phyloP scores from a whole-genome alignment of 768 basidiomycete genomes.

The Ephemerocybe angulata region DNA sequence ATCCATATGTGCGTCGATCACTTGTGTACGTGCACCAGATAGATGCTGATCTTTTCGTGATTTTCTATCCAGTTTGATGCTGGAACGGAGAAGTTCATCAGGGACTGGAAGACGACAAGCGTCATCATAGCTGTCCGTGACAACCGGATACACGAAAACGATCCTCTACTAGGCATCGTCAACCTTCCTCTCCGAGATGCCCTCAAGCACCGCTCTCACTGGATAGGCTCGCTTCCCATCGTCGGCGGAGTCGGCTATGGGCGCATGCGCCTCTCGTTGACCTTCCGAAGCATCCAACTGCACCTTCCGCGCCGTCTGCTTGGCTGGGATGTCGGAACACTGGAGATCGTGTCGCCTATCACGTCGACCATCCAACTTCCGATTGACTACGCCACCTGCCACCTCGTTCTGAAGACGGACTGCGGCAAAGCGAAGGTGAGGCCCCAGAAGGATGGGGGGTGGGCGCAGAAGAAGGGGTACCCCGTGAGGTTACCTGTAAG shows the following conservation, averaged over 20 bases:
- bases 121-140: constrained; percentile 67
- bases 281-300: constrained; percentile 65
- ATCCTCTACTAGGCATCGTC: constrained; percentile 71
- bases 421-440: constrained; percentile 30
- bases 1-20: constrained; percentile 38
- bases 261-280: constrained; percentile 41
- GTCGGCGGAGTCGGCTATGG: constrained; percentile 63
- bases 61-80: constrained; percentile 45
- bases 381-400: constrained; percentile 35
- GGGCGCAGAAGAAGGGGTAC: constrained; percentile 27
- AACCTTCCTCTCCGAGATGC: constrained; percentile 47
- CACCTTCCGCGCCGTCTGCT: constrained; percentile 52
- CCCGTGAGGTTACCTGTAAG: constrained; percentile 37
- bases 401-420: constrained; percentile 36
- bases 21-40: not conserved
- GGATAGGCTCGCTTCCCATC: constrained; percentile 45
- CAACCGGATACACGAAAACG: constrained; percentile 50
- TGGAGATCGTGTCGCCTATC: constrained; percentile 45
- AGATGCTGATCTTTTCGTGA: no score
- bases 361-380: constrained; percentile 19
- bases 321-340: constrained; percentile 70
- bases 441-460: constrained; percentile 17
- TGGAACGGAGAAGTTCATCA: constrained; percentile 65
- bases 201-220: constrained; percentile 26
- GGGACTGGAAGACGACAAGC: constrained; percentile 56